Evolutionary conservation across 108 stramenopile species (phyloP).

Genomic region (Nannochloropsis gaditana): DNA sequence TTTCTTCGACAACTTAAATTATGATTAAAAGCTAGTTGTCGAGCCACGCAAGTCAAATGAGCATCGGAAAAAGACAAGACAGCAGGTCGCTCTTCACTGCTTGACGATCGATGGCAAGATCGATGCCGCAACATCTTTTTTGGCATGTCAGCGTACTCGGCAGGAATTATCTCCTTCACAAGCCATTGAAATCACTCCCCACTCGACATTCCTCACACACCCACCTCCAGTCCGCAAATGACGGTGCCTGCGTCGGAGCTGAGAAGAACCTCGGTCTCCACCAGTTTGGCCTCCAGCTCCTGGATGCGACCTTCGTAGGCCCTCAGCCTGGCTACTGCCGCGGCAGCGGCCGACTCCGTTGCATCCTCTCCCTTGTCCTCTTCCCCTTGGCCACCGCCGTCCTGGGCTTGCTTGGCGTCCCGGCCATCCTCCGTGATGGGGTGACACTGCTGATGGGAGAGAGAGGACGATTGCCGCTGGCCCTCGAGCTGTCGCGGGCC

Average conservation of each 20-base stretch:
- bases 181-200: too few relatives aligned
- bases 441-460: neutral
- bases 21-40: too few relatives aligned
- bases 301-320: neutral
- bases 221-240: neutral
- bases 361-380: neutral
- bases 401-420: conserved; percentile 1
- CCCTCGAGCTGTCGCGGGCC: neutral
- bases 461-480: neutral
- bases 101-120: too few relatives aligned
- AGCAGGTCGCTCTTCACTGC: too few relatives aligned
- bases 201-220: neutral
- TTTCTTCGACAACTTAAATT: too few relatives aligned
- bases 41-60: too few relatives aligned
- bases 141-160: too few relatives aligned
- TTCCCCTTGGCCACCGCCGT: neutral
- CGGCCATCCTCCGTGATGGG: neutral
- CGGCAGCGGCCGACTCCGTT: neutral
- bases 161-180: too few relatives aligned
- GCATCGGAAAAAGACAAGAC: too few relatives aligned
- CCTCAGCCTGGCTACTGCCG: neutral
- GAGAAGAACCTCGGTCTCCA: neutral
- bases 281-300: neutral
- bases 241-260: neutral
- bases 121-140: too few relatives aligned